Evolutionary conservation across 2,329 filamentous ascomycete genomes (phyloP), one percentile per base, ranked within the genome.

Genomic region (Aspergillus oerlinghausenensis): DNA sequence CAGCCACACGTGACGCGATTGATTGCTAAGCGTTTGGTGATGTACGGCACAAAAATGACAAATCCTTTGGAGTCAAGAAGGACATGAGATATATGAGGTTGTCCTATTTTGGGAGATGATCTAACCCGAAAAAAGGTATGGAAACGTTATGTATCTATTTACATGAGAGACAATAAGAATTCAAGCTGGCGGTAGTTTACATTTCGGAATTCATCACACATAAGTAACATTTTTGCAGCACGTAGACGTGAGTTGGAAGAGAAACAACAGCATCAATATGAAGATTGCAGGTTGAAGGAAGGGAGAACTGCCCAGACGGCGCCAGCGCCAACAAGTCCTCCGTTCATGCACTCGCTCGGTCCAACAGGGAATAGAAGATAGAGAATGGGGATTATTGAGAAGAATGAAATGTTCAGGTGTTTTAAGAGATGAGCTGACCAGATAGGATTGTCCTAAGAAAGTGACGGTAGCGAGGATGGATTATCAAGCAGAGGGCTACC

Each of bases 401-500:
- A 11, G 11, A 47, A 23, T 47, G 5, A 25, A 47, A 25, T 23
- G 21, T 11, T 14, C 21, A 26, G 2, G 43, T 26, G 21, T 3
- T 45, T 14, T 14, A 19, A 23, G 10, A 23, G 9, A 47, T 26
- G 21, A 47, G 19, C 32, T 38, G 21, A 26, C 14, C 19, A 47
- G 21, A 25, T 4, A 3, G 23, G 49, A 17, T 40, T 51, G 11
- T 8, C 47, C 47, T 29, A 35, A n/a, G 19, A 35, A 35, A 2
- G 60, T 57, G 10, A 23, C 4, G 23, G 4, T 26, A 47, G 43
- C 4, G 60, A 26, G 2, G 61, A 52, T 25, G 67, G 60, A 52
- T 70, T 64, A 49, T 70, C 69, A n/a, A 71, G 52, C 14, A 73
- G 57, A 21, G 73, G 70, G 56, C 70, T 77, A 5, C 72, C 74